Evolutionary conservation across 2,329 filamentous ascomycete genomes (phyloP), one percentile per base, ranked within the genome.

Genomic region (Colletotrichum sp.): DNA sequence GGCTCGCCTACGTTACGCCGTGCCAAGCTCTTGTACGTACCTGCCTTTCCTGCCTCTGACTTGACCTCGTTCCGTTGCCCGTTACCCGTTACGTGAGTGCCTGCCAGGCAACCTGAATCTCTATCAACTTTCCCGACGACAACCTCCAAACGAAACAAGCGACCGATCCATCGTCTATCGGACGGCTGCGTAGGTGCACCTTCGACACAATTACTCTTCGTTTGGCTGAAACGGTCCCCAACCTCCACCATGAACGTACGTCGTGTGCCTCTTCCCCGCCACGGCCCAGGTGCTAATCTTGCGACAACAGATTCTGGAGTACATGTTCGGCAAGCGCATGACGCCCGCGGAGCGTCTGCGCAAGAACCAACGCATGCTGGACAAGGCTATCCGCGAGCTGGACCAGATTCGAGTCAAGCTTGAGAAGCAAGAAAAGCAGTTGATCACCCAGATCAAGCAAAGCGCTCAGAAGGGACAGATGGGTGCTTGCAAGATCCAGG

Each of bases 291-390:
- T 64, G 78, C 76, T 79, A 78, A 79, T 76, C 65, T 60, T n/a
- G 70, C 57, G 61, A 18, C 32, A n/a, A 52, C 81, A 98, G 95
- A 95, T 99, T 83, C 92, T 99, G 77, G 97, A 99, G 92, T 99
- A 97, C 96, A 96, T 96, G 52, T 99, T 99, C 83, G 97, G 97
- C 80, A 99, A 98, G 92, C 97, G 97, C 86, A 98, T 99, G 92
- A 99, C 97, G 89, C 96, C 97, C 6, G 95, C 96, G 28, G 95
- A 97, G 90, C 94, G 95, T 84, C 89, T 96, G 84, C 93, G 95
- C 85, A 96, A 96, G 90, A 98, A 99, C 86, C 97, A 99, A 87
- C 93, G 97, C 81, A 96, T 97, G 80, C 93, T 99, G 78, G 97
- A 99, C 86, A 98, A 98, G 89, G 98, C 97, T 13, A 97, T 99